Base-by-base conservation (phyloP, 192 early-diverging fungal genomes). In the Cladochytrium replicatum region DNA sequence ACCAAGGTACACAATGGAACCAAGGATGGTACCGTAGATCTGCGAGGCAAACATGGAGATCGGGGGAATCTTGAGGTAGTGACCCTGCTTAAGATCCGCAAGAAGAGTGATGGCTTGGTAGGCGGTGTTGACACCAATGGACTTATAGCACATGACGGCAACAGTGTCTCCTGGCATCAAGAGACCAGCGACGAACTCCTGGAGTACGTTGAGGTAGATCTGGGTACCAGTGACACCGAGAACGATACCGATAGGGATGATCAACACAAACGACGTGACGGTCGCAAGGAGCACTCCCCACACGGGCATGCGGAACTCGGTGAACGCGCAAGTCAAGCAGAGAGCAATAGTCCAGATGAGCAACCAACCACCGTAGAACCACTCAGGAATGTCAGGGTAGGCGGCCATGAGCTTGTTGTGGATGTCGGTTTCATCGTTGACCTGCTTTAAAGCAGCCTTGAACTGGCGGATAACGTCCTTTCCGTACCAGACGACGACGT, bases 111-210 rank as follows among this genome's bases (percentile, higher is more conserved):
- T 57, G 30, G 79, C 82, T 67, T 97, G 91, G n/a, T 69, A 60
- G 66, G 88, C 71, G 3, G 80, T 72, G 48, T 83, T 90, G 59
- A 80, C 82, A 38, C 84, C 86, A 46, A 86, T 77, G 8, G 85
- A 82, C 66, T 93, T 93, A 76, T 89, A 93, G 2, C 83, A 78
- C 29, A 89, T 80, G 42, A 89, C 87, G 52, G 79, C 82, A 29
- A 90, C 82, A 9, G 86, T 75, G 44, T 90, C 65, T 21, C 88
- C 91, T 4, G 87, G 86, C 32, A 82, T 60, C 3, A 85, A 69
- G 46, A 83, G 84, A 48, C 91, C 91, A 40, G 80, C 83, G 46
- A 91, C 74, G 48, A 89, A 82, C 69, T 94, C 86, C 32, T 83
- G 85, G 22, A 91, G 70, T 31, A 94, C 79, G 66, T 93, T 91